Evolutionary conservation across 352 stramenopile genomes (phyloP).

Genomic region (Globisporangium paddicum): DNA sequence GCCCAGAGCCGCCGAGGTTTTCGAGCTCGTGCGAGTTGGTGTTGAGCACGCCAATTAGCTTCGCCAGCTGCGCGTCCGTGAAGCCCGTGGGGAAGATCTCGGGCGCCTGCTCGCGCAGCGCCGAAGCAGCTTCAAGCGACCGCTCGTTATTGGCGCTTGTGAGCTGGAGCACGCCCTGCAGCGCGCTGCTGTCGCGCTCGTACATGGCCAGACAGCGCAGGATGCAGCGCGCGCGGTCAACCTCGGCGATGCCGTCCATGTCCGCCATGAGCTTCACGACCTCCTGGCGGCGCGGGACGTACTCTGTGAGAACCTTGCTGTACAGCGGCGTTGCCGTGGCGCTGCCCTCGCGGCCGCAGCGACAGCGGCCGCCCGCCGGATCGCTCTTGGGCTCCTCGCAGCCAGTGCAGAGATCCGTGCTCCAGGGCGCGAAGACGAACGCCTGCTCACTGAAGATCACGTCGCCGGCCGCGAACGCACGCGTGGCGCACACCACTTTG

Average conservation of each 20-base stretch:
- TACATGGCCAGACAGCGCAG: constrained; percentile 64
- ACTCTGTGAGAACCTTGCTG: constrained; percentile 32
- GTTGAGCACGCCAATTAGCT: constrained; percentile 66
- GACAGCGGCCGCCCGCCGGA: constrained; percentile 12
- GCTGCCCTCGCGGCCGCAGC: constrained; percentile 35
- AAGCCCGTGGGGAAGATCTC: constrained; percentile 56
- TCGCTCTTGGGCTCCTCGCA: constrained; percentile 42
- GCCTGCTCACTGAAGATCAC: constrained; percentile 75
- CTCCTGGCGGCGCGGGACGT: constrained; percentile 37
- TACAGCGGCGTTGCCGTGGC: constrained; percentile 24
- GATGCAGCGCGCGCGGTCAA: constrained; percentile 67
- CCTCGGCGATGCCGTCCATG: constrained; percentile 59
- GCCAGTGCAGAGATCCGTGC: constrained; percentile 48
- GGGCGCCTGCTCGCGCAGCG: constrained; percentile 37
- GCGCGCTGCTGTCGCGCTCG: constrained; percentile 34
- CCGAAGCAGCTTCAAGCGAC: constrained; percentile 30
- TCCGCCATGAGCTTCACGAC: constrained; percentile 51
- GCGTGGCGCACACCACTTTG: constrained; percentile 55
- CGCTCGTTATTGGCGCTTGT: constrained; percentile 41
- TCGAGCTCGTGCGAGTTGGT: constrained; percentile 75
- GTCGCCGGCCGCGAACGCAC: constrained; percentile 45
- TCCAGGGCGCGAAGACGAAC: constrained; percentile 70
- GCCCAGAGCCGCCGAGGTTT: constrained; percentile 58
- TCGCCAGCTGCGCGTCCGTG: constrained; percentile 52
- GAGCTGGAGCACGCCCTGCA: constrained; percentile 43